These are phyloP conservation scores for Fusarium pilosicola DNA, from an alignment of 2,329 filamentous ascomycete species.

Conservation along the genomic window DNA sequence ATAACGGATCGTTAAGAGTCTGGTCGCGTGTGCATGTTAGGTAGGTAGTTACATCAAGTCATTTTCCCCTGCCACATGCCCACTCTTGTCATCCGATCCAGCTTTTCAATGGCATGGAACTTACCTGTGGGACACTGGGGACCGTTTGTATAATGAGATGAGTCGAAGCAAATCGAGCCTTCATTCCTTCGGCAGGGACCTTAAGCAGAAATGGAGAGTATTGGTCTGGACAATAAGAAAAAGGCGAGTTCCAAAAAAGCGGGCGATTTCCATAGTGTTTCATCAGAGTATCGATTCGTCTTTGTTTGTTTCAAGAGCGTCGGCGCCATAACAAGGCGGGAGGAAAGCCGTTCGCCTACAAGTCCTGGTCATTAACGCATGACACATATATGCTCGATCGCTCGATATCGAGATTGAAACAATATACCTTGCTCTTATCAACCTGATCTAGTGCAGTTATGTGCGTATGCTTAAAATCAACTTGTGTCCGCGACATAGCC, in stretches of 20 bases:
- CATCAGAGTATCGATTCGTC: slow-evolving; percentile 13
- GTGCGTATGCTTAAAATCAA: not conserved
- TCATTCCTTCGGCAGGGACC: not conserved
- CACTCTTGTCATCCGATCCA: slow-evolving; percentile 19
- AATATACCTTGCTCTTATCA: slow-evolving; percentile 6
- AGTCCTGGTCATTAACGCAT: not conserved
- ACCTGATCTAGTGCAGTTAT: not conserved
- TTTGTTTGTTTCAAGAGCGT: slow-evolving; percentile 20
- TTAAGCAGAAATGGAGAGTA: not conserved
- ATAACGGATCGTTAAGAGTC: not conserved
- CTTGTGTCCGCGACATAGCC: not conserved
- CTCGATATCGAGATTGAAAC: slow-evolving; percentile 23
- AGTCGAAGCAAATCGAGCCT: not conserved
- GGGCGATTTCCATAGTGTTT: not conserved
- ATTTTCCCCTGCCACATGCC: not conserved
- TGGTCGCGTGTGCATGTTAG: not conserved
- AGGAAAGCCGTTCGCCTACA: not conserved
- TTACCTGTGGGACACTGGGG: not conserved
- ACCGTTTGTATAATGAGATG: not conserved
- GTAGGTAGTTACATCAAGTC: not conserved
- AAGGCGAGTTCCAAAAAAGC: not conserved
- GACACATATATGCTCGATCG: slow-evolving; percentile 3
- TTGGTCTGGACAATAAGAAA: not conserved
- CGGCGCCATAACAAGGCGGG: not conserved
- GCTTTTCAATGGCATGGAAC: not conserved